Evolutionary conservation across 768 basidiomycete genomes (phyloP), one percentile per base, ranked within the genome.

Genomic region (Terana coerulea): DNA sequence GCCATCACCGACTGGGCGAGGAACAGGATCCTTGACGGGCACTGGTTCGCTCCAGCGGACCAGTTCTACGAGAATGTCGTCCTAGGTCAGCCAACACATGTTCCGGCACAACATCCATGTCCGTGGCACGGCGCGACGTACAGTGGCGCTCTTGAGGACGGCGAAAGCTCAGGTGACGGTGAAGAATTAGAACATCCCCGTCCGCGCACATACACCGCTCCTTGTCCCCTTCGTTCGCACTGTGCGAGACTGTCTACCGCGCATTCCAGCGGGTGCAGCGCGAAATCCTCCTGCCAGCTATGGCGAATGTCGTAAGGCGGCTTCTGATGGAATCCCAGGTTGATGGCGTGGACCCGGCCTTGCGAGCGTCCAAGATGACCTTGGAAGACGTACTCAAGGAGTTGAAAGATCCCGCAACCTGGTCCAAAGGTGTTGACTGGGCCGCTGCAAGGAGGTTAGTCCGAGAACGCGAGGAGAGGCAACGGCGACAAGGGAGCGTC

Each of bases 371-470:
- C 8, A 70, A 70, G 59, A 83, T 89, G 83, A 61, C 65, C 0
- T 33, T 79, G 0, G 85, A 86, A 55, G 85, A 86, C 4, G 80
- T 91, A 0, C 59, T 84, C 25, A 64, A 59, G 33, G 74, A 77
- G 41, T 54, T 91, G 51, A 70, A 81, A 34, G 78, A 84, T 54
- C 77, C 82, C 30, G 73, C 71, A 24, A 69, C 83, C 2, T 90
- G 88, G 88, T 84, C 80, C 51, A 83, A 88, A 47, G 86, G 86
- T 0, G 72, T 85, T 2, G 84, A 88, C 61, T 88, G 86, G 84
- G 60, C 78, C 5, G n/a, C 29, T 5, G 77, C 79, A 61, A 64
- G 74, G 48, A 68, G 73, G 54, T 61, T 69, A 51, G 78, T 80
- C 46, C 40, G 57, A 53, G 51, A 28, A 60, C 65, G 55, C 44